phyloP scores from a whole-genome alignment of 768 basidiomycete genomes.

The Russula brevipes region DNA sequence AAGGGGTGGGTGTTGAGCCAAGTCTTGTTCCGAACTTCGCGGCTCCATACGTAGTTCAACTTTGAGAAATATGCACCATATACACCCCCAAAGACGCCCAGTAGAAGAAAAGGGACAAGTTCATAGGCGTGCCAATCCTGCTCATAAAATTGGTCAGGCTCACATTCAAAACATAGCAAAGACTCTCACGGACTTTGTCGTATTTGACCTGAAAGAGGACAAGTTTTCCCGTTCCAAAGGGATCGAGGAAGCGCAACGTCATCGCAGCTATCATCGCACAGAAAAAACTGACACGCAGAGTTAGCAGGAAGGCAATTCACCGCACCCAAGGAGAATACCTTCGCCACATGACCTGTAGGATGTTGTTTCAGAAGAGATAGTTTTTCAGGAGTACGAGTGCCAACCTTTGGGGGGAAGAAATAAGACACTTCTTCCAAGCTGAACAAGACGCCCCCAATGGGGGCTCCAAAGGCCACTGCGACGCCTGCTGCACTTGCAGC shows the following conservation, averaged over 20 bases:
- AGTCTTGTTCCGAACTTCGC: conserved; percentile 71
- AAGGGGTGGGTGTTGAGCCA: conserved; percentile 79
- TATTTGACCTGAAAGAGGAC: conserved; percentile 91
- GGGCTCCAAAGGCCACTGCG: conserved; percentile 95
- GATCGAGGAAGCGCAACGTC: conserved; percentile 87
- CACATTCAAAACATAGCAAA: not conserved
- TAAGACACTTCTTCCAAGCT: conserved; percentile 95
- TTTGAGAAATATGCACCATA: conserved; percentile 94
- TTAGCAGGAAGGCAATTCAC: conserved; percentile 31
- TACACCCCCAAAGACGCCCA: conserved; percentile 89
- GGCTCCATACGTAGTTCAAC: conserved; percentile 85
- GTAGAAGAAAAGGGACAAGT: conserved; percentile 72
- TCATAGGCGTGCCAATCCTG: conserved; percentile 94
- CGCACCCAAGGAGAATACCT: conserved; percentile 44
- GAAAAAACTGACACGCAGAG: conserved; percentile 68
- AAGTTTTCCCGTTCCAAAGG: conserved; percentile 91
- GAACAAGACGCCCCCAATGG: conserved; percentile 89
- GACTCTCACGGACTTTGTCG: conserved; percentile 50
- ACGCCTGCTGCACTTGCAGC: conserved; percentile 98
- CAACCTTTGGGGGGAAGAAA: conserved; percentile 91
- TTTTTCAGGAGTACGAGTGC: not conserved
- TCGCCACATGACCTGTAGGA: conserved; percentile 79
- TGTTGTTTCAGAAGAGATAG: not conserved
- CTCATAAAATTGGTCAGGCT: not conserved
- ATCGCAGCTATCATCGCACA: conserved; percentile 98